A percentile compares a stretch with the other conserved stretches of the same genome.
Conservation (phyloP, 192 early-diverging fungal genomes). For the Irineochytrium annulatum region DNA sequence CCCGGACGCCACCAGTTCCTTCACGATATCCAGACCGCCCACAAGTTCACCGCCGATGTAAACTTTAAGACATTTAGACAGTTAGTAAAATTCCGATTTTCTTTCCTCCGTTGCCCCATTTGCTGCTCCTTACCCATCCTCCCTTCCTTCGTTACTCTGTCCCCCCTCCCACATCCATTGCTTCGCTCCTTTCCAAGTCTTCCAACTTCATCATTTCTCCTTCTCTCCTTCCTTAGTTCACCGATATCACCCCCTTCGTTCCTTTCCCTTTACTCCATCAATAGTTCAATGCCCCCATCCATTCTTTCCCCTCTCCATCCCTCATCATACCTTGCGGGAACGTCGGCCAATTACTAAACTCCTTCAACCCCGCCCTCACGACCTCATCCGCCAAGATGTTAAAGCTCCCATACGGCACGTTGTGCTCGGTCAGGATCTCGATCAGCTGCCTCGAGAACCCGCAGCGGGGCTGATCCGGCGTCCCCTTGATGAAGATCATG, state of each 20-base stretch:
- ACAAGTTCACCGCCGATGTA: conserved; percentile 53
- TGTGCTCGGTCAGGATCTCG: conserved; percentile 67
- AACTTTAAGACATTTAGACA: conserved; percentile 25
- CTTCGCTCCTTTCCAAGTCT: no score
- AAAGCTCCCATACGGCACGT: conserved; percentile 79
- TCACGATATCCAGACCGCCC: conserved; percentile 58
- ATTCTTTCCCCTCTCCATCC: not conserved
- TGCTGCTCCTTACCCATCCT: no score
- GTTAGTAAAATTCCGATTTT: not conserved
- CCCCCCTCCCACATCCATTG: no score
- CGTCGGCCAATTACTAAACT: conserved; percentile 91
- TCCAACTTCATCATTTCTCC: no score
- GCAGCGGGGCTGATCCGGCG: conserved; percentile 84
- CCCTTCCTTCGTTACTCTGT: no score
- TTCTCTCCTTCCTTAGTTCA: no score
- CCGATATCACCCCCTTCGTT: no score
- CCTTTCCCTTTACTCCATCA: no score
- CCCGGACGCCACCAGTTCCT: conserved; percentile 51
- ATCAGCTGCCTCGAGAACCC: conserved; percentile 86
- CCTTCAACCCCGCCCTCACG: conserved; percentile 76
- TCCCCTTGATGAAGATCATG: conserved; percentile 98
- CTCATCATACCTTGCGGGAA: conserved; percentile 68
- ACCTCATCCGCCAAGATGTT: conserved; percentile 91
- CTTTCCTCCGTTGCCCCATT: no score
- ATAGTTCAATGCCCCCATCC: no score